Base-by-base conservation (phyloP, 2,329 filamentous ascomycete genomes). In the Elsinoe arachidis region DNA sequence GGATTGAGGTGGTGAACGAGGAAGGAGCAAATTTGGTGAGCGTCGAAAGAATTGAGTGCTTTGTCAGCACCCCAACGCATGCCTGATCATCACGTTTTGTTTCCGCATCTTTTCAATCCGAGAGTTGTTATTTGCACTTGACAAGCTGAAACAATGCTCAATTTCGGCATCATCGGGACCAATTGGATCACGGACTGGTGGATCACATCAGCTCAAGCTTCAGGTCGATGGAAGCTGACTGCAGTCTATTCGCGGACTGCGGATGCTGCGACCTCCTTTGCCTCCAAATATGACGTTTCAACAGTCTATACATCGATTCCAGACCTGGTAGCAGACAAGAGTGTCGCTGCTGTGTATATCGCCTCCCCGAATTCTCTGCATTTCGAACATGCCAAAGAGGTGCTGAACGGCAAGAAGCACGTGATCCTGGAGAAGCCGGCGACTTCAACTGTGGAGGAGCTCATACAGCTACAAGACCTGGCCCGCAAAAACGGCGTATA, bases 361-460 rank as follows among this genome's bases (percentile, higher is more conserved):
- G 75, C 76, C 19, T 76, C 73, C 12, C 76, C 76, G 35, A 78
- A 78, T 66, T 72, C 70, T 39, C 68, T 76, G 41, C 76, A 78
- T 67, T 74, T 73, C 64, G 66, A 64, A 38, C 76, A 78, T 60
- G 73, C 75, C 14, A 74, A 74, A 59, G 62, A 65, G 14, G 66
- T 75, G 37, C 68, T 78, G 34, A 44, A 63, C 3, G 74, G 72
- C 2, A 69, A 71, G 53, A 78, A 78, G 62, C 71, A 78, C 62
- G 75, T 78, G 59, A 70, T 78, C 30, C 65, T 78, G n/a, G 76
- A 78, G 63, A 78, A 78, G 63, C 76, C 76, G 4, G 72, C 74
- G 0, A 75, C 74, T 23, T 72, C 69, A 21, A 78, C 71, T 1
- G 62, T 67, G 23, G 60, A 63, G 1, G 74, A 78, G 61, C 68